Percentiles rank a stretch among this genome's conserved stretches.
Evolutionary conservation across 176 grass and related monocot genomes (phyloP).

Genomic region (Cymbopogon citratus): DNA sequence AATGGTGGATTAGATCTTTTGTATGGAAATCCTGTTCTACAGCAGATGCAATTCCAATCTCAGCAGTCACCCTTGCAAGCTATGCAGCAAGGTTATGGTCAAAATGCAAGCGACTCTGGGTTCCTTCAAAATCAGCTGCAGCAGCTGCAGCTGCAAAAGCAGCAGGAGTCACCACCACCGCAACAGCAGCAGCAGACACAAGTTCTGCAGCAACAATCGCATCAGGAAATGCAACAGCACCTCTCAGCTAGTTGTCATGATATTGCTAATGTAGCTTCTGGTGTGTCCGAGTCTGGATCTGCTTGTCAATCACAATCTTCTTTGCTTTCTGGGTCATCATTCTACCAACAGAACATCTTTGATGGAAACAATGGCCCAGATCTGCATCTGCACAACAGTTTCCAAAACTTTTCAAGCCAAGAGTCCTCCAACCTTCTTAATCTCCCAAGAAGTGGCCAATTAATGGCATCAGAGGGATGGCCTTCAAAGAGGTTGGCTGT

Average conservation of each 20-base stretch:
- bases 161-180: background rate
- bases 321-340: constrained; percentile 37
- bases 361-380: constrained; percentile 43
- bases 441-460: constrained; percentile 47
- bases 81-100: constrained; percentile 50
- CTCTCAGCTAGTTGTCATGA: constrained; percentile 45
- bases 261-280: constrained; percentile 50
- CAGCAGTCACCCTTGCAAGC: constrained; percentile 54
- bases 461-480: constrained; percentile 63
- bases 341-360: constrained; percentile 49
- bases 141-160: constrained; percentile 41
- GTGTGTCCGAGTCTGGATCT: constrained; percentile 37
- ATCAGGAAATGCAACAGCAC: constrained; percentile 46
- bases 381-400: constrained; percentile 55
- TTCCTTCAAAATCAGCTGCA: constrained; percentile 68
- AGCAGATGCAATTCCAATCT: constrained; percentile 69
- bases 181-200: constrained; percentile 35
- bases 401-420: constrained; percentile 65
- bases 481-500: constrained; percentile 68
- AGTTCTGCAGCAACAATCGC: constrained; percentile 24
- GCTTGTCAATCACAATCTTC: constrained; percentile 39
- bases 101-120: constrained; percentile 33
- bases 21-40: constrained; percentile 57
- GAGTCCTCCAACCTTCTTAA: constrained; percentile 51
- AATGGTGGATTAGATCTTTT: constrained; percentile 48